These are phyloP conservation scores for Glonium stellatum DNA, from an alignment of 495 filamentous ascomycete species.

Conservation along the genomic window DNA sequence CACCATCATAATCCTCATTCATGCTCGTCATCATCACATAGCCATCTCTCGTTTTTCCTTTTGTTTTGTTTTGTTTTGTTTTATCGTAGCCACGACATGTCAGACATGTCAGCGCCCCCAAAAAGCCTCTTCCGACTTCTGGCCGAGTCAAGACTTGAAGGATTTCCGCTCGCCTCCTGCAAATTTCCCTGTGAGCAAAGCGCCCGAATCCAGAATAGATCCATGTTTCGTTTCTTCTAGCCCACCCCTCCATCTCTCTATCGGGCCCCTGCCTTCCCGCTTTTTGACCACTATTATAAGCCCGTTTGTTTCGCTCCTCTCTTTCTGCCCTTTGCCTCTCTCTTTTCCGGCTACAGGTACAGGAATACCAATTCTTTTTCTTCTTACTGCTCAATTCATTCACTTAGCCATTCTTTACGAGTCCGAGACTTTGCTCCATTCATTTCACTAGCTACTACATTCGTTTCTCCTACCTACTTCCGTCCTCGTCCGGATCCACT, in stretches of 20 bases:
- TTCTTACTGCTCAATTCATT: constrained; percentile 2
- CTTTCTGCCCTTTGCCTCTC: constrained; percentile 7
- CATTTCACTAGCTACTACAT: constrained; percentile 4
- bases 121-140: no score
- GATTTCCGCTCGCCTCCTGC: background rate
- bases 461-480: constrained; percentile 7
- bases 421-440: constrained; percentile 24
- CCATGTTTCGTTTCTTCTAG: no score
- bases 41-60: no score
- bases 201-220: no score
- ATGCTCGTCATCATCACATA: no score
- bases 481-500: background rate
- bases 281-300: background rate
- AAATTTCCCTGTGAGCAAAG: no score
- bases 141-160: background rate
- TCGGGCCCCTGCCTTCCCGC: background rate
- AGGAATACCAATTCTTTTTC: constrained; percentile 22
- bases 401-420: constrained; percentile 14
- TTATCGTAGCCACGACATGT: no score
- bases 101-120: no score
- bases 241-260: background rate
- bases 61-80: no score
- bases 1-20: no score
- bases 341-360: constrained; percentile 24
- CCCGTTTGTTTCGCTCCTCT: background rate